Percentiles rank a stretch among this genome's conserved stretches.
These are phyloP conservation scores for Ogataea degrootiae DNA, from an alignment of 805 yeast genomes.

Conservation along the genomic window DNA sequence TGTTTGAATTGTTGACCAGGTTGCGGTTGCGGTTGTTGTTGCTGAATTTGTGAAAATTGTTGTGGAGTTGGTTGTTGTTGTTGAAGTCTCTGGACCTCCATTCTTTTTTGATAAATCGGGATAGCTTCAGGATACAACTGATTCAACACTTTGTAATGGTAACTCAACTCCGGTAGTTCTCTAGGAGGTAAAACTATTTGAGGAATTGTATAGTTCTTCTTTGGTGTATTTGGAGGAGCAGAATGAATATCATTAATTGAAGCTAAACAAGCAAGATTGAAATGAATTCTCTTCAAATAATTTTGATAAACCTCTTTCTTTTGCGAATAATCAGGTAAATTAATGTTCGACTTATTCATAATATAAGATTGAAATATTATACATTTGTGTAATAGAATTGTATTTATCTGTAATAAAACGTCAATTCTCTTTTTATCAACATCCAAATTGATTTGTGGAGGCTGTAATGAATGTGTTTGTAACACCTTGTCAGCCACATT, in stretches of 20 bases:
- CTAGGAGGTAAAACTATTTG: constrained; percentile 50
- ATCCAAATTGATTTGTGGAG: constrained; percentile 25
- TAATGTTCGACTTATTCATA: constrained; percentile 17
- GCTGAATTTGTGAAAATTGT: constrained; percentile 2
- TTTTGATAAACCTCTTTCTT: constrained; percentile 28
- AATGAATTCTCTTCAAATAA: constrained; percentile 33
- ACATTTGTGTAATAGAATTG: constrained; percentile 30
- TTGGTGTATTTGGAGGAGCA: constrained; percentile 21
- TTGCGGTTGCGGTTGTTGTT: constrained; percentile 7
- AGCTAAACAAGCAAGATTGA: constrained; percentile 32
- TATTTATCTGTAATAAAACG: constrained; percentile 32
- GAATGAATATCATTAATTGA: constrained; percentile 34
- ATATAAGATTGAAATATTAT: constrained; percentile 25
- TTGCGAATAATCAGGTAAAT: constrained; percentile 21
- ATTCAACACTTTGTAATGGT: constrained; percentile 35
- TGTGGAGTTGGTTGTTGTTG: constrained; percentile 7
- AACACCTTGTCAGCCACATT: constrained; percentile 15
- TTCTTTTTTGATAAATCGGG: constrained; percentile 24
- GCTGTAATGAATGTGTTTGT: constrained; percentile 25
- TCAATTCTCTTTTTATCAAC: constrained; percentile 32
- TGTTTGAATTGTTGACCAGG: constrained; percentile 3
- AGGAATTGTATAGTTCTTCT: constrained; percentile 34
- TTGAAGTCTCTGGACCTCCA: constrained; percentile 23
- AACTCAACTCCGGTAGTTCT: constrained; percentile 49
- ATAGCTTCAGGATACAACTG: constrained; percentile 49